Conservation (phyloP, 2,329 filamentous ascomycete genomes). For the Sarocladiaceae sp. region DNA sequence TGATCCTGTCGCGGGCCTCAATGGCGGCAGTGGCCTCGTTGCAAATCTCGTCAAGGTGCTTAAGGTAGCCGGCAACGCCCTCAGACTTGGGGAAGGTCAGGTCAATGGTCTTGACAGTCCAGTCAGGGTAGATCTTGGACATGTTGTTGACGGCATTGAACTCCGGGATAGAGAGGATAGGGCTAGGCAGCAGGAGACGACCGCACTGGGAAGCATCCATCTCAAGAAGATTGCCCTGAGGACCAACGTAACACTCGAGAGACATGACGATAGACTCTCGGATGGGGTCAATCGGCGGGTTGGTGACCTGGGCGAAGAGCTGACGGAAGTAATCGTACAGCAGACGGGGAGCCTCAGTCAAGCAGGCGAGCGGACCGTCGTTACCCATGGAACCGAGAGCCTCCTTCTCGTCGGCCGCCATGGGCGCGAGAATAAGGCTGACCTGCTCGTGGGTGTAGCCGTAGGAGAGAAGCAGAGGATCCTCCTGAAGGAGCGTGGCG, state of each 20-base stretch:
- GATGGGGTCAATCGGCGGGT: constrained; percentile 95
- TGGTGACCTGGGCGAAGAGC: constrained; percentile 95
- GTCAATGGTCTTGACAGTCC: constrained; percentile 87
- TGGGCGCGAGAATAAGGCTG: constrained; percentile 82
- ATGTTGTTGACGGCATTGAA: constrained; percentile 85
- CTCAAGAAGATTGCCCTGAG: constrained; percentile 89
- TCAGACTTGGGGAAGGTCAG: constrained; percentile 86
- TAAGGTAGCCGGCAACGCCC: constrained; percentile 76
- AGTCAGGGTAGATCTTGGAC: constrained; percentile 62
- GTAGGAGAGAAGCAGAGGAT: constrained; percentile 77
- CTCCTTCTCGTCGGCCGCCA: constrained; percentile 97
- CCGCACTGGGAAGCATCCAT: constrained; percentile 89
- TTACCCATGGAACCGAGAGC: constrained; percentile 97
- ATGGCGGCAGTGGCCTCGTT: constrained; percentile 78
- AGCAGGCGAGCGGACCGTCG: constrained; percentile 84
- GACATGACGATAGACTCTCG: constrained; percentile 98
- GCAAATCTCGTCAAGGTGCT: constrained; percentile 83
- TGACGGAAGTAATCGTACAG: constrained; percentile 97
- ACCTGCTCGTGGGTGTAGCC: constrained; percentile 96
- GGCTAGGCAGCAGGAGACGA: constrained; percentile 78
- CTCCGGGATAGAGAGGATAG: constrained; percentile 81
- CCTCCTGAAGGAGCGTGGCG: constrained; percentile 68
- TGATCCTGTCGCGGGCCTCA: constrained; percentile 73
- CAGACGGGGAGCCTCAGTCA: constrained; percentile 82
- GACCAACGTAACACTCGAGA: constrained; percentile 89